A percentile compares a stretch with the other conserved stretches of the same genome.
Conservation (phyloP, 257 asterid species). For the Solanum bulbocastanum region DNA sequence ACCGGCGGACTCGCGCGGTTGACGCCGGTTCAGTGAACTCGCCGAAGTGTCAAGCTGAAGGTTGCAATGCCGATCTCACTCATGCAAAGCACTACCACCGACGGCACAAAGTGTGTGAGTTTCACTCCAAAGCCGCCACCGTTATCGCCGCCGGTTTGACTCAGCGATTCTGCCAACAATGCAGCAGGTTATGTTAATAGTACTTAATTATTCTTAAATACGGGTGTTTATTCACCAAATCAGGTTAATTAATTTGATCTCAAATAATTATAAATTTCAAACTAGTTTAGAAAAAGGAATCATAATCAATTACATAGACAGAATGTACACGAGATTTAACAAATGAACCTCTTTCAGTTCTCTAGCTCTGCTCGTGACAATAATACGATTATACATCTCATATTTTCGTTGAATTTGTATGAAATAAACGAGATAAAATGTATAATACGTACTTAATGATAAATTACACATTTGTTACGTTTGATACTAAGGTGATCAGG, state of each 20-base stretch:
- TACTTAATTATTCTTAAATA: not conserved
- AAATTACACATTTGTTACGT: not conserved
- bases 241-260: not conserved
- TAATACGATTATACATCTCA: not conserved
- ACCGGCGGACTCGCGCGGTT: constrained; percentile 71
- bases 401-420: not conserved
- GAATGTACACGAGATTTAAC: not conserved
- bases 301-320: not conserved
- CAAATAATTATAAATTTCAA: not conserved
- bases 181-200: constrained; percentile 74
- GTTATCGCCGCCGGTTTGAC: constrained; percentile 88
- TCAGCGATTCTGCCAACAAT: constrained; percentile 98
- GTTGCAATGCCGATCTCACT: constrained; percentile 81
- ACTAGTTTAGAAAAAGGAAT: not conserved
- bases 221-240: not conserved
- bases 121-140: constrained; percentile 90
- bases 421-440: not conserved
- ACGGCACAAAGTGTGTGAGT: constrained; percentile 97
- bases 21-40: constrained; percentile 68
- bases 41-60: constrained; percentile 89
- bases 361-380: not conserved
- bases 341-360: not conserved
- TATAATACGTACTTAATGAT: not conserved
- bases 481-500: not conserved
- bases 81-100: constrained; percentile 98